Evolutionary conservation across 768 basidiomycete genomes (phyloP).

Genomic region (Calocera cornea): DNA sequence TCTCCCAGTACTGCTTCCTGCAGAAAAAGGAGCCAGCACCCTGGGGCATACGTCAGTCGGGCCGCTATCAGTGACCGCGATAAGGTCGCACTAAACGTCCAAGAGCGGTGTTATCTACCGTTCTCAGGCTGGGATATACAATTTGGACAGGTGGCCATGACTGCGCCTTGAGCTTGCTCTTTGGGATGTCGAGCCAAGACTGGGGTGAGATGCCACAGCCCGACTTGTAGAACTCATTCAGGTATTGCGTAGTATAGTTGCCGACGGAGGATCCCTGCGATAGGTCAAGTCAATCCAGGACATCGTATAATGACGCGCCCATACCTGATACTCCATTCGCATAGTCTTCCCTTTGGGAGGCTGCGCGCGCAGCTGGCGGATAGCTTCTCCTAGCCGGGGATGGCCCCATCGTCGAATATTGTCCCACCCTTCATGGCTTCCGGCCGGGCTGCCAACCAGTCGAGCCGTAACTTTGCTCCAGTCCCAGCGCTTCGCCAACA

Average conservation of each 20-base stretch:
- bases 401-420: slow-evolving; percentile 49
- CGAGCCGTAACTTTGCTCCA: slow-evolving; percentile 56
- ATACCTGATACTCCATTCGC: slow-evolving; percentile 67
- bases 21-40: slow-evolving; percentile 86
- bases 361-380: slow-evolving; percentile 48
- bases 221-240: slow-evolving; percentile 71
- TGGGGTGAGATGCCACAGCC: slow-evolving; percentile 59
- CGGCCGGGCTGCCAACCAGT: slow-evolving; percentile 67
- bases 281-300: not conserved
- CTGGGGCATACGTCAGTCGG: slow-evolving; percentile 23
- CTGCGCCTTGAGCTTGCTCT: slow-evolving; percentile 43
- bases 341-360: slow-evolving; percentile 37
- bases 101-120: slow-evolving; percentile 48
- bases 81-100: slow-evolving; percentile 23
- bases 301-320: slow-evolving; percentile 10
- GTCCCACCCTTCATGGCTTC: slow-evolving; percentile 70
- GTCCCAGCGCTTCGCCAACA: slow-evolving; percentile 61
- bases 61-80: not conserved
- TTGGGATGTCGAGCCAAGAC: slow-evolving; percentile 50
- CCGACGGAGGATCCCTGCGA: slow-evolving; percentile 75
- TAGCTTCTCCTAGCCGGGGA: slow-evolving; percentile 55
- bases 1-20: slow-evolving; percentile 55
- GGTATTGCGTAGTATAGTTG: slow-evolving; percentile 64
- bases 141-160: slow-evolving; percentile 41
- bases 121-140: slow-evolving; percentile 58